phyloP scores from a whole-genome alignment of 1,284 basidiomycete genomes.

The Bondarzewia mesenterica region DNA sequence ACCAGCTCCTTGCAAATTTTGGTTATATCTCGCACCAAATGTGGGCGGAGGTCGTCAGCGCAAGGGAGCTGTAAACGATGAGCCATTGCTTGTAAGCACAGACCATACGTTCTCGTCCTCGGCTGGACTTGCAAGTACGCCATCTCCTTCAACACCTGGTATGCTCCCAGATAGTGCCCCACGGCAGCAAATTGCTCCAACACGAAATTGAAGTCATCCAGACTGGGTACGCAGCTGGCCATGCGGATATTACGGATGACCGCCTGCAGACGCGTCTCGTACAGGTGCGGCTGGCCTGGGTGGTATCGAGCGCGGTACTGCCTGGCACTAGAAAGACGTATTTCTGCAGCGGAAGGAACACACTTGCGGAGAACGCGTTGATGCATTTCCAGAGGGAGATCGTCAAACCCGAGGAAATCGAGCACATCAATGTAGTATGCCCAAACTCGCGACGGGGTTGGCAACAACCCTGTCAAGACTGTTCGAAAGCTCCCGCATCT shows the following conservation, averaged over 20 bases:
- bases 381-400: slow-evolving; percentile 55
- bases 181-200: slow-evolving; percentile 65
- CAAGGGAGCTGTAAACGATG: slow-evolving; percentile 56
- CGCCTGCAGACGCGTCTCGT: slow-evolving; percentile 55
- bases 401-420: slow-evolving; percentile 32
- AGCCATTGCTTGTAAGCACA: slow-evolving; percentile 58
- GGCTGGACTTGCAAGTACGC: slow-evolving; percentile 34
- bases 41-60: slow-evolving; percentile 23
- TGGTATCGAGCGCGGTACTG: slow-evolving; percentile 26
- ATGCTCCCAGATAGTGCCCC: slow-evolving; percentile 53
- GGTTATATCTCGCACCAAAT: slow-evolving; percentile 32
- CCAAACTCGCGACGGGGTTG: slow-evolving; percentile 47
- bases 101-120: slow-evolving; percentile 45
- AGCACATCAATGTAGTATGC: slow-evolving; percentile 48
- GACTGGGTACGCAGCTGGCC: slow-evolving; percentile 36
- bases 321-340: slow-evolving; percentile 35
- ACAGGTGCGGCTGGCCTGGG: slow-evolving; percentile 33
- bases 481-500: slow-evolving; percentile 23
- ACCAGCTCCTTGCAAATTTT: slow-evolving; percentile 38
- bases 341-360: slow-evolving; percentile 33
- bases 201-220: slow-evolving; percentile 68
- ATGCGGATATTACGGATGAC: slow-evolving; percentile 62
- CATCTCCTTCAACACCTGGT: slow-evolving; percentile 55
- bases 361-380: slow-evolving; percentile 60
- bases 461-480: slow-evolving; percentile 6